Evolutionary conservation across 768 basidiomycete genomes (phyloP), one percentile per base, ranked within the genome.

Genomic region (Gloeopeniophorella convolvens): DNA sequence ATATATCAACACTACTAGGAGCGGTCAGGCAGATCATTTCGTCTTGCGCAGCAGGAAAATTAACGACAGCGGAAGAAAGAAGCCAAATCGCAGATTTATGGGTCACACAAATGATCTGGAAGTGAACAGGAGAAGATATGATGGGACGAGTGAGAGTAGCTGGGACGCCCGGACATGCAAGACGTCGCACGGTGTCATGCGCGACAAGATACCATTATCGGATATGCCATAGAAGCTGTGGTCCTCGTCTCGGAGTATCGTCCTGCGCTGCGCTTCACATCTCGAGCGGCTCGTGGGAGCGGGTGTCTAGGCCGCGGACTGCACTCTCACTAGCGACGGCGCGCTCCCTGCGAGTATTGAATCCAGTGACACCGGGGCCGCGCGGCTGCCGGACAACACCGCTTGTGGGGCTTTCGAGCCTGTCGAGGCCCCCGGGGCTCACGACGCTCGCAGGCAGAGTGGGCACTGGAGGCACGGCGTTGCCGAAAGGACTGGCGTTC

Each of bases 211-310:
- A 31, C 24, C 39, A 34, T 41, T 42, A 49, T 45, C 28, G 24
- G 41, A 37, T 42, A 41, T 56, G 45, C 31, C 50, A 21, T 15
- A 15, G 7, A 39, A 30, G 28, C 16, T 33, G 32, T 31, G 21
- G 32, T 42, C 21, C 41, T 18, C 26, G 28, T 52, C 39, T 35
- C 26, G 32, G 32, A 30, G 23, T 30, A 16, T 37, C 40, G 20
- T 41, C 43, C 44, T 42, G 37, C 24, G 16, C 32, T 35, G 32
- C 32, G 24, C 36, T 24, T 58, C 54, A 58, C 49, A 58, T 26
- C 67, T 91, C 89, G 70, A 90, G 67, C 33, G 86, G 86, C 72
- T 92, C 86, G 71, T 89, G 85, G 56, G 86, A 87, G 68, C 83
- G 80, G 60, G 87, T 79, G 65, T 92, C 89, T 60, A 91, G 78